Evolutionary conservation across 129 eudicot genomes (phyloP), one percentile per base, ranked within the genome.

Genomic region (Rutidosis leptorrhynchoides): DNA sequence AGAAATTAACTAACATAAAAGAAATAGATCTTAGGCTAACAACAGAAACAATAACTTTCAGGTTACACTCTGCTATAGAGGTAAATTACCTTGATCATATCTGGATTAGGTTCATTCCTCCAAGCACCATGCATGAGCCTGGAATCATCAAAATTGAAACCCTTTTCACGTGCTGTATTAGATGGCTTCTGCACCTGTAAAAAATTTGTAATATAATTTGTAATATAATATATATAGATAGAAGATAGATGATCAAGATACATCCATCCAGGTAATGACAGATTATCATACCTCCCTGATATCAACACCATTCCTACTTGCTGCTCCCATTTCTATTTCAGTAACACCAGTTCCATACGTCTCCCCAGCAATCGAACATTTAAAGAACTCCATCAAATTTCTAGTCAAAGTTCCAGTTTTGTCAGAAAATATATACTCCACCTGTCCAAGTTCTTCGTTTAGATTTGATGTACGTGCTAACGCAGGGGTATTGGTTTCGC

Each of bases 391-490:
- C 99, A 93, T 93, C 81, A 93, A 81, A 60, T 93, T 93, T 74
- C 95, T 83, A 4, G 96, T 93, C 60, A 93, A 67, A 20, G 99
- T 93, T 73, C 99, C 99, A 67, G 99, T 93, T 86, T 93, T 93
- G 79, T 93, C 99, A 73, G 96, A 82, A 67, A 93, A 93, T 20
- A 93, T 89, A 68, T 89, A 93, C 74, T 93, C 99, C 68, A 93
- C 88, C 99, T 93, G 99, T 59, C 99, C 99, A 86, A 93, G 96
- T 81, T 93, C 99, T 83, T 93, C 99, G 56, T 93, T 93, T 37
- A 93, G 86, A 81, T 93, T 93, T 53, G 99, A 93, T 14, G 99
- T 93, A 24, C 99, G 85, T 57, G 99, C 99, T 85, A 80, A 75
- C 15, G 99, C 99, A 40, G 99, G 92, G 45, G 96, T 93, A 53